Evolutionary conservation across 495 filamentous ascomycete species (phyloP).

Genomic region (Lasiosphaeria ovina): DNA sequence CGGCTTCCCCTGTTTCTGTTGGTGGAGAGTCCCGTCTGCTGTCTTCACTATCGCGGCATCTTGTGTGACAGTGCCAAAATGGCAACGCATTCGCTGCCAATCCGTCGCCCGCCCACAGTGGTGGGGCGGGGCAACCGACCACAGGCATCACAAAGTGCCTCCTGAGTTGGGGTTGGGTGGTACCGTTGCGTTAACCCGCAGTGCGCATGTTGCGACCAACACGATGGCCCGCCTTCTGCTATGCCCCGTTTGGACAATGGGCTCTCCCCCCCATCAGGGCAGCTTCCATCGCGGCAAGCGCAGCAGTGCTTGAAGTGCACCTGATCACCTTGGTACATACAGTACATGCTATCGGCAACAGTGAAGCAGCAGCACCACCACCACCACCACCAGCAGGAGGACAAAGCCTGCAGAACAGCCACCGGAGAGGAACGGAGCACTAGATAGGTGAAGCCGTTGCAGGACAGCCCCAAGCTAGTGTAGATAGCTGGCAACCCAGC

Average conservation of each 20-base stretch:
- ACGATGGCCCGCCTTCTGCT: too few species aligned
- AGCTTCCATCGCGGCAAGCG: neutral
- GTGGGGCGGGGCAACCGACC: too few species aligned
- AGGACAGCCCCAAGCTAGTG: neutral
- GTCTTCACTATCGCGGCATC: neutral
- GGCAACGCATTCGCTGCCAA: neutral
- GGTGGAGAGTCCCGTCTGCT: neutral
- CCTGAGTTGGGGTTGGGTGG: too few species aligned
- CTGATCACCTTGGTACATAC: neutral
- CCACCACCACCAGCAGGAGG: neutral
- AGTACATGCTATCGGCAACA: neutral
- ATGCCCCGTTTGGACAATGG: too few species aligned
- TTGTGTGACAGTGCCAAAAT: constrained; percentile 2
- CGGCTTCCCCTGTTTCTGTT: neutral
- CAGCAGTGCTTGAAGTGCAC: neutral
- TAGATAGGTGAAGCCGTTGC: neutral
- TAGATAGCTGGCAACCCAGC: too few species aligned
- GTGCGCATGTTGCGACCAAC: too few species aligned
- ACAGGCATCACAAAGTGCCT: too few species aligned
- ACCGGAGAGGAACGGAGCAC: neutral
- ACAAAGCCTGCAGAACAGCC: neutral
- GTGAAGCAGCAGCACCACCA: neutral
- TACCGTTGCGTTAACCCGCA: too few species aligned
- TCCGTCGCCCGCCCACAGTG: too few species aligned
- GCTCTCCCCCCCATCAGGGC: neutral